Base-by-base conservation (phyloP, 2,329 filamentous ascomycete species). In the Ascomycota sp. region DNA sequence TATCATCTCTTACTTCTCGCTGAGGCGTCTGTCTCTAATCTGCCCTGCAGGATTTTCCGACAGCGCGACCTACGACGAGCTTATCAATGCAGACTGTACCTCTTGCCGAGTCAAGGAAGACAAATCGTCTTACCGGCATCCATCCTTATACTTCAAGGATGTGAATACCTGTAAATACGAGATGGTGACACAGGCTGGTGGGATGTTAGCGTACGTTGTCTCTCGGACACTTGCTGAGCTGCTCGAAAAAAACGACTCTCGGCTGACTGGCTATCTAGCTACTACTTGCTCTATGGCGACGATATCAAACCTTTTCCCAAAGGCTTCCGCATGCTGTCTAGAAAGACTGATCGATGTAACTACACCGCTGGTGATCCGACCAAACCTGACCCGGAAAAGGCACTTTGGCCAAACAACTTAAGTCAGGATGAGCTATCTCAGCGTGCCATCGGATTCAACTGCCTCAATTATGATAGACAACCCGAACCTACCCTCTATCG, bases 371-470 rank as follows among this genome's bases (percentile, higher is more conserved):
- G 74, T 0, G 65, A 80, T 37, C 74, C 74, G 3, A 69, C 69
- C 40, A 59, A 68, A 24, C 64, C 69, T 17, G 69, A 75, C 38
- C 61, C 69, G 3, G 54, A 56, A 35, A 80, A 82, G 53, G 82
- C 79, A 9, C 38, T 52, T 17, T 94, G 85, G 85, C 52, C 52
- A 17, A 67, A 75, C 35, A 65, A 68, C 43, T 76, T 74, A 8
- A 52, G 46, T 28, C 83, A 92, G 56, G 50, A 53, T 11, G 67
- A 73, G 30, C 65, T 94, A 23, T 57, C 56, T 30, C 77, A 92
- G 58, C 82, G 85, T 36, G 81, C 85, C 8, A 43, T 94, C 20
- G 86, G 89, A 4, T 93, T 93, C 67, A 95, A 95, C 62, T 95
- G 89, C 54, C 57, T 98, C 35, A 75, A 95, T 66, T 94, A 94